These are phyloP conservation scores for Leishmania turanica DNA, from an alignment of 208 protist genomes.

Conservation along the genomic window DNA sequence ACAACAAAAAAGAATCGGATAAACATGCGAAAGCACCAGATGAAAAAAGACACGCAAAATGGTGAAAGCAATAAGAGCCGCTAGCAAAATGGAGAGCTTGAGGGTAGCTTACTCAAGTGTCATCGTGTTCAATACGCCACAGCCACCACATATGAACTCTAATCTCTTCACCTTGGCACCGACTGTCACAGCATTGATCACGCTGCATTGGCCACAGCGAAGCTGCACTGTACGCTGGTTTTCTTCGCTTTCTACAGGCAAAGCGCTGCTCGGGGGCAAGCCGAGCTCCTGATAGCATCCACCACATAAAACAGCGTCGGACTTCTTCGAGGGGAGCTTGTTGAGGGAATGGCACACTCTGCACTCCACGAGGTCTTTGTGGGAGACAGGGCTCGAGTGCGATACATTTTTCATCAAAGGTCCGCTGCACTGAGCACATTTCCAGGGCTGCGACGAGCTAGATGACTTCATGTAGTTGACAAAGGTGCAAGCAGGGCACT, in stretches of 20 bases:
- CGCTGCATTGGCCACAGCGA: slow-evolving; percentile 58
- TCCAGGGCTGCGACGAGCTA: slow-evolving; percentile 39
- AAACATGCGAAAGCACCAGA: neutral
- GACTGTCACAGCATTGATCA: slow-evolving; percentile 59
- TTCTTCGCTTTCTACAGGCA: slow-evolving; percentile 7
- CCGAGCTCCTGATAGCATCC: slow-evolving; percentile 59
- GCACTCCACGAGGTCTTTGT: slow-evolving; percentile 47
- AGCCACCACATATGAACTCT: slow-evolving; percentile 80
- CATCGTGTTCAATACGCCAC: slow-evolving; percentile 67
- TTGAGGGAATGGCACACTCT: slow-evolving; percentile 57
- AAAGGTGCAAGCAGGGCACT: slow-evolving; percentile 69
- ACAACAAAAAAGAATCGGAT: neutral
- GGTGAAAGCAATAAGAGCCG: neutral
- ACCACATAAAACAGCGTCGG: slow-evolving; percentile 73
- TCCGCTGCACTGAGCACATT: slow-evolving; percentile 59
- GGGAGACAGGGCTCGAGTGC: neutral
- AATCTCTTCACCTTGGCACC: slow-evolving; percentile 37
- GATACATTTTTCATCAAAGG: slow-evolving; percentile 24
- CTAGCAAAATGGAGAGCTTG: neutral
- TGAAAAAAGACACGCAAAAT: neutral
- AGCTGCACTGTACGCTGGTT: slow-evolving; percentile 63
- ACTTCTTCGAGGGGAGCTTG: slow-evolving; percentile 48
- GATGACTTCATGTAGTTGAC: slow-evolving; percentile 51
- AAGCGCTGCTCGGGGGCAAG: slow-evolving; percentile 1
- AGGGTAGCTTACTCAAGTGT: slow-evolving; percentile 30